Evolutionary conservation across 1,284 basidiomycete species (phyloP), one percentile per base, ranked within the genome.

Genomic region (Ganoderma multipileum): DNA sequence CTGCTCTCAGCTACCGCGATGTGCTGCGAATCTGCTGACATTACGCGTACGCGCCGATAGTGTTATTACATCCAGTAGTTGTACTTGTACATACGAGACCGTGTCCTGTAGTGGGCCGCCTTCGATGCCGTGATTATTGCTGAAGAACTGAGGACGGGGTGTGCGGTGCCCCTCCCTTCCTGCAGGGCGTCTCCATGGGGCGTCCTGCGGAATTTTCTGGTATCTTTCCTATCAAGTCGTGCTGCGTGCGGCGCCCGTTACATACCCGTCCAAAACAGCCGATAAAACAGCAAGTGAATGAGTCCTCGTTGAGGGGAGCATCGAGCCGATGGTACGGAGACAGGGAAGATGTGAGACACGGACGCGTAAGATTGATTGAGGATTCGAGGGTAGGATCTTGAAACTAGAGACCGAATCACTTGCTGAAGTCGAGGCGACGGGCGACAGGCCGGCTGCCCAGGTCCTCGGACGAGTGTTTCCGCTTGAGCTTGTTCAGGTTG

Each of bases 351-450:
- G 30, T 20, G 55, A 38, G 33, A 38, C 55, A 30, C n/a, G 33
- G 33, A 6, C 30, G 28, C 8, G 55, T 3, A 30, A 30, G 33
- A 58, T 30, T 7, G 20, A 30, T n/a, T 18, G 33, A 12, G 30
- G 38, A 39, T 39, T 39, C 38, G 38, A 39, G 38, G 12, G 38
- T 39, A 14, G 9, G 38, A 39, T 39, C 38, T 39, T 3, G 33
- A 5, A 8, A 3, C 8, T 8, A 7, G 11, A 12, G 39, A 7
- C 7, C 28, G 52, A 30, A 20, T 67, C 33, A 72, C 61, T 76
- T 70, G 38, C 73, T 71, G 68, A 87, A 87, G 70, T 87, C 86
- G 44, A 87, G 76, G 66, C 80, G 81, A 38, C 86, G 82, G 9
- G 85, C 85, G 58, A 86, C 78, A 9, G 83, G 82, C 41, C 85